Evolutionary conservation across 768 basidiomycete genomes (phyloP), one percentile per base, ranked within the genome.

Genomic region (Pleurotus citrinopileatus): DNA sequence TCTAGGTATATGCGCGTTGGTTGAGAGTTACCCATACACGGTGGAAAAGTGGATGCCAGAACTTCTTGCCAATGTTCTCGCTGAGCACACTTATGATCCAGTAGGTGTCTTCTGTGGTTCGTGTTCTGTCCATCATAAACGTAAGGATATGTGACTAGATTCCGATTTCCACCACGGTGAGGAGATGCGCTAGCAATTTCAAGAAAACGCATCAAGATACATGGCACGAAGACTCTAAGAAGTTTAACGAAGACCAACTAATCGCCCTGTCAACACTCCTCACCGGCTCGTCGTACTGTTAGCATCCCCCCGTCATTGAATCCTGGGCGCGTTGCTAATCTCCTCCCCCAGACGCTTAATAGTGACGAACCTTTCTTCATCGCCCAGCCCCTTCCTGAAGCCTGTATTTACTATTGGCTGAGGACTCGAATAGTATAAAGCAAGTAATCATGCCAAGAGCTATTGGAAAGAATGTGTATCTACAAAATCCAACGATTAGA

Each of bases 11-110:
- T 92, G 91, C 59, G 92, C 96, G 4, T 74, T 98, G 27, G 83
- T 98, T 28, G 91, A 95, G 61, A 95, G 94, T 54, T 96, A 90
- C 66, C 96, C 96, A 0, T 97, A 97, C 70, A 94, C 94, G 1
- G 88, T 98, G 12, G 96, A 96, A 63, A 84, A 86, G 58, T 98
- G 94, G 89, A 86, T 96, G 81, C 91, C 94, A 0, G 83, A 86
- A 43, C 77, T 97, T 40, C 71, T 95, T 57, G 87, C 89, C 34
- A 85, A 81, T 56, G 79, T 90, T 17, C 74, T 94, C 53, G 86
- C 85, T 8, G 87, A 90, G 60, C 89, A 93, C 66, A 86, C 88
- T 1, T 90, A 94, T 57, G 91, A 94, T 63, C 94, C 94, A 10
- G 86, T 87, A 57, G 55, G 78, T 62, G 2, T 3, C 17, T 12